Base-by-base conservation (phyloP, 345 rosid species). In the Sonneratia alba region DNA sequence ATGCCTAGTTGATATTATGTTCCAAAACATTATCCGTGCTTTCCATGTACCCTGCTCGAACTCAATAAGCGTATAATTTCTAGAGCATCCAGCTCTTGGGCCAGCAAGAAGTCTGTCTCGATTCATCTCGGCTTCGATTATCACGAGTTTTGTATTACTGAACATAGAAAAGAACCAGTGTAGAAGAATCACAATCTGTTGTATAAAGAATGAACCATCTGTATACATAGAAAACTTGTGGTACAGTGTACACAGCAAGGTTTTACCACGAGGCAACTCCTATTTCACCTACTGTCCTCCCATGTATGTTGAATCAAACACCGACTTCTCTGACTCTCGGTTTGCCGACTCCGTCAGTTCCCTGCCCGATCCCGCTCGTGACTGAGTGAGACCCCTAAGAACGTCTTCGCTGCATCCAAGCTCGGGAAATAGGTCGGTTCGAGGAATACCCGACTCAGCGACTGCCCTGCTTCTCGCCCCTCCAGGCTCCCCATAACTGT, bases 401-500 rank as follows among this genome's bases (percentile, higher is more conserved):
- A 95, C 2, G 99, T 95, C 86, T 92, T 95, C 0, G 99, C 99
- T n/a, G 97, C 99, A 76, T 95, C 99, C 83, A 95, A 77, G 70
- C 97, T 92, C 53, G 99, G 99, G 66, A 77, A 95, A 77, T 89
- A 92, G 57, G 99, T 88, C 32, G 99, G 98, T 78, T 95, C 98
- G 67, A 95, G 82, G 64, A 89, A 92, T 69, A 92, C 72, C 85
- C 83, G 93, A 74, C 89, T 88, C 86, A 95, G 45, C 38, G 94
- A 86, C 81, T 90, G 97, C 53, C 84, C 72, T 36, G 71, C 37
- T 57, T 80, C 88, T 66, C 83, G 86, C 12, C 87, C 94, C 85
- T 90, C 98, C 75, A 92, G 82, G 67, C 97, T 92, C 65, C 99
- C 99, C 92, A 90, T 85, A 42, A 86, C 88, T 72, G 81, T 85